These are phyloP conservation scores for Acacia crassicarpa DNA, from an alignment of 306 rosid genomes.

Conservation along the genomic window DNA sequence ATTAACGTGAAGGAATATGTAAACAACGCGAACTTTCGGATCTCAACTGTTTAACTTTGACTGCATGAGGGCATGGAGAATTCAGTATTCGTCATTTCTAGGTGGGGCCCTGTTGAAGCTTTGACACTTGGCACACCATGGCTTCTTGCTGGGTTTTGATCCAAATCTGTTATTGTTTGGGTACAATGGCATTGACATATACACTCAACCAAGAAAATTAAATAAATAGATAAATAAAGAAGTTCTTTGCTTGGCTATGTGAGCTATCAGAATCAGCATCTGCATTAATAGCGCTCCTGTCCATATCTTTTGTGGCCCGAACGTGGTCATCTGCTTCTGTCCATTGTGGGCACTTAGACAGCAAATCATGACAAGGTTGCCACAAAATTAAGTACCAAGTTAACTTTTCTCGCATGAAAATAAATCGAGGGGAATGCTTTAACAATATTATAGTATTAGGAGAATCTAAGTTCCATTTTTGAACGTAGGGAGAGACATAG, in stretches of 20 bases:
- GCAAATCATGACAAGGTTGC: constrained; percentile 6
- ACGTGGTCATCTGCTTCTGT: not conserved
- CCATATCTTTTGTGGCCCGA: not conserved
- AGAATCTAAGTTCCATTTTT: not conserved
- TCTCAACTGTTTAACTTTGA: constrained; percentile 7
- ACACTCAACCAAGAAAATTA: too few relatives aligned
- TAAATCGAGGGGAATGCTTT: not conserved
- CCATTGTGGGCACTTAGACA: not conserved
- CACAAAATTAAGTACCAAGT: not conserved
- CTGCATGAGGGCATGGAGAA: not conserved
- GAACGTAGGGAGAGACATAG: not conserved
- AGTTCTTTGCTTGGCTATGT: not conserved
- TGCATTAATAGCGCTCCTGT: not conserved
- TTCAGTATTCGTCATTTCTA: not conserved
- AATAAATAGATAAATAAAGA: too few relatives aligned
- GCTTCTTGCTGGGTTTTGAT: not conserved
- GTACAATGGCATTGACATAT: not conserved
- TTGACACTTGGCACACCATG: not conserved
- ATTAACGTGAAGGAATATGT: not conserved
- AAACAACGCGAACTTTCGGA: constrained; percentile 30
- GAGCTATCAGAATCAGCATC: not conserved
- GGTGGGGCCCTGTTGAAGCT: not conserved
- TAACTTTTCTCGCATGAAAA: not conserved
- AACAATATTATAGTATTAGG: not conserved
- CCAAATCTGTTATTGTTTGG: not conserved